These are phyloP conservation scores for Taphrina communis DNA, from an alignment of 1,139 yeast species.

Conservation along the genomic window DNA sequence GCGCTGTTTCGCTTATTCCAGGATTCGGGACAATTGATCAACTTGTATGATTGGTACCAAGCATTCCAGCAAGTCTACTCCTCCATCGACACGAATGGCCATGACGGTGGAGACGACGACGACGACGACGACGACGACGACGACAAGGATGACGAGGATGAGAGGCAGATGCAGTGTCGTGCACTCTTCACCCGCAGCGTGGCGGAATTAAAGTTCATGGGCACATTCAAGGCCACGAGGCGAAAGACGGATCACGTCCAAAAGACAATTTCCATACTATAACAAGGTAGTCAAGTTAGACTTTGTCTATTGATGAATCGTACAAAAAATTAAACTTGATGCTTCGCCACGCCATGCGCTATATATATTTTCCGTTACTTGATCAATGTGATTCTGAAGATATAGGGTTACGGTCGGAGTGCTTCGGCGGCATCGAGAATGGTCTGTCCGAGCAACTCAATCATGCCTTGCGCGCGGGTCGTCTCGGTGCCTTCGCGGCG, in stretches of 20 bases:
- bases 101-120: not conserved
- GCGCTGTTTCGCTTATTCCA: slow-evolving; percentile 39
- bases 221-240: slow-evolving; percentile 41
- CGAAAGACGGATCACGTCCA: slow-evolving; percentile 44
- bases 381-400: too few species aligned
- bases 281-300: not conserved
- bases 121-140: slow-evolving; percentile 7
- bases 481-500: slow-evolving; percentile 54
- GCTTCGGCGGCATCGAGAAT: slow-evolving; percentile 51
- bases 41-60: slow-evolving; percentile 43
- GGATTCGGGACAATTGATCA: slow-evolving; percentile 43
- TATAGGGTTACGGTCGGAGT: slow-evolving; percentile 36
- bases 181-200: slow-evolving; percentile 41
- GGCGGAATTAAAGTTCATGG: slow-evolving; percentile 43
- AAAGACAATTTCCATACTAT: slow-evolving; percentile 29
- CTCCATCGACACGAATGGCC: not conserved
- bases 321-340: too few species aligned
- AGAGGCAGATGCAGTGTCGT: slow-evolving; percentile 26
- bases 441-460: slow-evolving; percentile 57
- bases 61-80: slow-evolving; percentile 36
- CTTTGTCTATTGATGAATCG: not conserved
- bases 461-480: slow-evolving; percentile 63
- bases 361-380: too few species aligned
- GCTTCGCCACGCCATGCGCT: slow-evolving; percentile 7
- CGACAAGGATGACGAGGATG: slow-evolving; percentile 19